Evolutionary conservation across 202 grass and related monocot genomes (phyloP), one percentile per base, ranked within the genome.

Genomic region (Schoenoplectus triqueter): DNA sequence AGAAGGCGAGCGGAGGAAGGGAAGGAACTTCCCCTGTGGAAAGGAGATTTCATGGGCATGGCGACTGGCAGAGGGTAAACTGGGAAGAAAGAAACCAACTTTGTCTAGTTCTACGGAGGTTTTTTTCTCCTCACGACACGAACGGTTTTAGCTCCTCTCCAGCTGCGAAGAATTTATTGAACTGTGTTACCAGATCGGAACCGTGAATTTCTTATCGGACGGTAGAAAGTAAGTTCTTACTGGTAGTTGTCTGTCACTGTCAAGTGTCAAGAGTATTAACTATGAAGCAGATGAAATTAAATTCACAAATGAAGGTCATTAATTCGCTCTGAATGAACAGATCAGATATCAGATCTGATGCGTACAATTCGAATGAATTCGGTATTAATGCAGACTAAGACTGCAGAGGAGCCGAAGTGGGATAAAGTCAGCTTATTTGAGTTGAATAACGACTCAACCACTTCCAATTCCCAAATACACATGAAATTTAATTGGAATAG

Each of bases 31-130:
- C 64, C 63, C 55, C 81, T 9, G 6, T 6, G 52, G 50, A 83
- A 65, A 46, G 21, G 65, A 15, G 65, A 83, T 83, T 83, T 83
- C 81, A 69, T 82, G 2, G 79, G 61, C 79, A 68, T 60, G 56
- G 56, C 56, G 11, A 60, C 5, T 4, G 15, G 56, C 31, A 31
- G 31, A 31, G 31, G 56, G 14, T 60, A 60, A 60, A 60, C 13
- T 5, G 2, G 56, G 56, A 17, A 60, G n/a, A 3, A 4, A 1
- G 56, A 17, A 15, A n/a, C 31, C 31, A 31, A 31, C 31, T 31
- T 60, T 17, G 56, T 60, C 56, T 60, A 13, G 14, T 60, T 60
- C 15, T 60, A 15, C 15, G n/a, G 4, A 47, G 5, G 2, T 1
- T 60, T 60, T 60, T 60, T 60, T 60, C n/a, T 47, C 45, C 45